A percentile compares a stretch with the other conserved stretches of the same genome.
These are phyloP conservation scores for Oehlia diaphana DNA, from an alignment of 192 early-diverging fungal genomes.

Conservation along the genomic window DNA sequence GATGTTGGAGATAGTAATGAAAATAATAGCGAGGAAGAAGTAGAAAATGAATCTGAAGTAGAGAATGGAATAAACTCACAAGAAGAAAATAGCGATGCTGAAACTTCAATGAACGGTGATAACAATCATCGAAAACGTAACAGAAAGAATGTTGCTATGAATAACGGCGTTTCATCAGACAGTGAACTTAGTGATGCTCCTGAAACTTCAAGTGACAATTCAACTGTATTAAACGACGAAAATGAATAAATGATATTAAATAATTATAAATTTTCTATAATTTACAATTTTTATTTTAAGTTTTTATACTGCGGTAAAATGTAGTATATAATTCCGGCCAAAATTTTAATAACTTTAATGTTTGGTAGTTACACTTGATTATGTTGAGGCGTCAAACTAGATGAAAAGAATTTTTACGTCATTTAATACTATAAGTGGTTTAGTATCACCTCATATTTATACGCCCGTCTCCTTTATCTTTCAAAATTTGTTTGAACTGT, in stretches of 20 bases:
- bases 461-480: too few species aligned
- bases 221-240: neutral
- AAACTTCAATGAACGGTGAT: neutral
- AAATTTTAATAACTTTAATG: too few species aligned
- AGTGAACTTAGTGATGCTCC: constrained; percentile 17
- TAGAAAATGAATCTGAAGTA: constrained; percentile 20
- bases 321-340: too few species aligned
- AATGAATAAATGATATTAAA: neutral
- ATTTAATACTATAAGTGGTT: neutral
- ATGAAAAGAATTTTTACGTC: neutral
- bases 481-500: neutral
- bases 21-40: constrained; percentile 9
- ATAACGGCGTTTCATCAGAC: constrained; percentile 1
- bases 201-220: constrained; percentile 2
- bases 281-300: too few species aligned
- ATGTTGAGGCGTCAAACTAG: too few species aligned
- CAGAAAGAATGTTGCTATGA: neutral
- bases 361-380: too few species aligned
- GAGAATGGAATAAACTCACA: constrained; percentile 15
- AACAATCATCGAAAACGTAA: neutral
- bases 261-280: too few species aligned
- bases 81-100: neutral
- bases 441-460: neutral
- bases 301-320: neutral
- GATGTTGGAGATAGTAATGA: constrained; percentile 29